These are phyloP conservation scores for Ceratocystis diversiconidia DNA, from an alignment of 2,329 filamentous ascomycete genomes.

Conservation along the genomic window DNA sequence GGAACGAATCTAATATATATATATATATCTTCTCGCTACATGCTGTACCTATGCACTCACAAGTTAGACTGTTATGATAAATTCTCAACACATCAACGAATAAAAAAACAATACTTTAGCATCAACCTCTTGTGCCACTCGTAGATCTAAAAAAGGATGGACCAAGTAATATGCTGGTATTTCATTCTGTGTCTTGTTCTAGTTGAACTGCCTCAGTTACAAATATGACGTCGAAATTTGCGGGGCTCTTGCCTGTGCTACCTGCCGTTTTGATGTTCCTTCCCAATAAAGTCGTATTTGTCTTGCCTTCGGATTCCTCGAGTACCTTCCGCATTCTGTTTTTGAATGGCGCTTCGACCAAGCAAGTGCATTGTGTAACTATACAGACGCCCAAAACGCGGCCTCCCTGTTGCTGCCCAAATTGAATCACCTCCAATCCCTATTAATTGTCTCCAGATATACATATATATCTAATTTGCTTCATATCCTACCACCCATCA, in stretches of 20 bases:
- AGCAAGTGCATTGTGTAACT: not conserved
- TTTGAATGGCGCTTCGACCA: not conserved
- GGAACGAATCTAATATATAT: not conserved
- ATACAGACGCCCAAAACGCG: not conserved
- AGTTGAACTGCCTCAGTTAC: not conserved
- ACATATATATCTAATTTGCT: no score
- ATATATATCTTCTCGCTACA: not conserved
- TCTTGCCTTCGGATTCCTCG: not conserved
- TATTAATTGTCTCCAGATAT: not conserved
- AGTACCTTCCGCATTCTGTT: not conserved
- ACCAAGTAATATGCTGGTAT: no score
- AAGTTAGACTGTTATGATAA: no score
- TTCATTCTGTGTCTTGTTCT: no score
- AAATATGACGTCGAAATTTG: not conserved
- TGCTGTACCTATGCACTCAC: no score
- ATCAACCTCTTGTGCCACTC: no score
- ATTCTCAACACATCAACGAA: no score
- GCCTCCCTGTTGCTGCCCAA: not conserved
- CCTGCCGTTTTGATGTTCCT: not conserved
- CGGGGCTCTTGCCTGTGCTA: not conserved
- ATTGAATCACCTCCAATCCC: not conserved
- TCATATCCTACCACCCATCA: constrained; percentile 57
- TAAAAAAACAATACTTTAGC: no score
- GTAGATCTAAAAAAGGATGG: no score
- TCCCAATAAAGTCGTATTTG: constrained; percentile 13